Conservation (phyloP, 2,329 filamentous ascomycete genomes). For the Myriosclerotinia curreyana region DNA sequence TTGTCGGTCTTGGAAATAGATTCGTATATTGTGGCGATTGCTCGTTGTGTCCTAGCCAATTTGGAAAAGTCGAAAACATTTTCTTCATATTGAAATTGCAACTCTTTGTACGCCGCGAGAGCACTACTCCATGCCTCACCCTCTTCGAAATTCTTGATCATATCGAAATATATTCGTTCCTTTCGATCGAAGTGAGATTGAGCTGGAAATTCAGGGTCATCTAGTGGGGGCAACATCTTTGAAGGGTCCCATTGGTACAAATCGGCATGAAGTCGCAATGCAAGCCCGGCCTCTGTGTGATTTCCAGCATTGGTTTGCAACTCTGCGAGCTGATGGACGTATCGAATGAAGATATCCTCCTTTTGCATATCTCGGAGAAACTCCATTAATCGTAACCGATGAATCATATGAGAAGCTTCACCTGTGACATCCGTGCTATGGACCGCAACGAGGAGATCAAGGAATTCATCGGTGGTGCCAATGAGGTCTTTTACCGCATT, state of each 20-base stretch:
- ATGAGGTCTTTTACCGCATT: slow-evolving; percentile 75
- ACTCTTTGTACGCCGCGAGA: slow-evolving; percentile 81
- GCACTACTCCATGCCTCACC: slow-evolving; percentile 93
- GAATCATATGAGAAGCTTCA: slow-evolving; percentile 80
- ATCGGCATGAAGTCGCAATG: slow-evolving; percentile 85
- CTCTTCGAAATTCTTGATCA: slow-evolving; percentile 92
- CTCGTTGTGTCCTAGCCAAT: slow-evolving; percentile 80
- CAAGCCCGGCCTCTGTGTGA: slow-evolving; percentile 82
- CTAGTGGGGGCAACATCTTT: slow-evolving; percentile 60
- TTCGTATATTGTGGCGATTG: slow-evolving; percentile 91
- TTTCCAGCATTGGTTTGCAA: slow-evolving; percentile 75
- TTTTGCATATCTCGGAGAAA: slow-evolving; percentile 96
- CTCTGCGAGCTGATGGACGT: slow-evolving; percentile 85
- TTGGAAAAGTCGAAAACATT: slow-evolving; percentile 91
- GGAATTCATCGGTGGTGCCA: slow-evolving; percentile 79
- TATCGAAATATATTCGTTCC: slow-evolving; percentile 86
- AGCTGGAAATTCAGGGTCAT: slow-evolving; percentile 73
- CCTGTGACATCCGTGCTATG: slow-evolving; percentile 71
- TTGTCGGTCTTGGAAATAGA: slow-evolving; percentile 78
- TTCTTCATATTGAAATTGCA: slow-evolving; percentile 85
- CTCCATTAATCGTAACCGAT: slow-evolving; percentile 88
- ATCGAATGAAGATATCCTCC: slow-evolving; percentile 93
- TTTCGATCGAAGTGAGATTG: slow-evolving; percentile 91
- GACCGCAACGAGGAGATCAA: slow-evolving; percentile 87
- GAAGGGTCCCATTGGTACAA: slow-evolving; percentile 87